Percentiles rank a stretch among this genome's conserved stretches.
phyloP scores from a whole-genome alignment of 768 basidiomycete genomes.

The Tricholoma sp. region DNA sequence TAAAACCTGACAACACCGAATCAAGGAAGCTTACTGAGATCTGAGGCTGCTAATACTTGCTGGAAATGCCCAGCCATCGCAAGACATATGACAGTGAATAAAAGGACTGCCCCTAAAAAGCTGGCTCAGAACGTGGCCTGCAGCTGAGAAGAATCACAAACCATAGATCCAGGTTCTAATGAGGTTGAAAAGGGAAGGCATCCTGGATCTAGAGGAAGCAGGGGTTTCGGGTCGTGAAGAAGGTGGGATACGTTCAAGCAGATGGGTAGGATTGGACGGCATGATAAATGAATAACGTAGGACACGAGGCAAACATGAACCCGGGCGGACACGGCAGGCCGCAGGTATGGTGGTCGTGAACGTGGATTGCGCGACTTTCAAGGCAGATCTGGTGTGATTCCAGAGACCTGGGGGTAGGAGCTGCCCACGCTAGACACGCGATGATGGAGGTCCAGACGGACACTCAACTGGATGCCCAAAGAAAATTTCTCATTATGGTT shows the following conservation, averaged over 20 bases:
- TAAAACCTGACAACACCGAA: slow-evolving; percentile 2
- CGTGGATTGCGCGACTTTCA: slow-evolving; percentile 1
- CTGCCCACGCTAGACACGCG: neutral
- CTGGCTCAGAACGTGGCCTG: slow-evolving; percentile 5
- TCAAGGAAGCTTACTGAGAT: slow-evolving; percentile 68
- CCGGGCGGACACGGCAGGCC: slow-evolving; percentile 6
- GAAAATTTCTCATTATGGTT: neutral
- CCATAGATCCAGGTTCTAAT: slow-evolving; percentile 65
- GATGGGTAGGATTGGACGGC: slow-evolving; percentile 25
- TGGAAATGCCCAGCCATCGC: slow-evolving; percentile 79
- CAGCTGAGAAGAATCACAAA: slow-evolving; percentile 25
- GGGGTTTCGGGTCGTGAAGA: slow-evolving; percentile 8
- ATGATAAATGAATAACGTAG: slow-evolving; percentile 39
- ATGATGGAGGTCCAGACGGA: neutral
- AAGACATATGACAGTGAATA: slow-evolving; percentile 75
- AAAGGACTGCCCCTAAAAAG: slow-evolving; percentile 51
- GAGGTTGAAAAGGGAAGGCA: slow-evolving; percentile 71
- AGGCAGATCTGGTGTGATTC: neutral
- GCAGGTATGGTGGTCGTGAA: slow-evolving; percentile 11
- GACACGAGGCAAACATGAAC: slow-evolving; percentile 46
- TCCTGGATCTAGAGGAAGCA: slow-evolving; percentile 35
- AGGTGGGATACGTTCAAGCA: slow-evolving; percentile 19
- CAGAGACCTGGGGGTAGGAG: neutral
- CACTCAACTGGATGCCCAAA: neutral
- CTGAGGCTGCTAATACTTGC: slow-evolving; percentile 61